Conservation (phyloP, 495 filamentous ascomycete species). For the Pseudomonodictys pantanalensis region DNA sequence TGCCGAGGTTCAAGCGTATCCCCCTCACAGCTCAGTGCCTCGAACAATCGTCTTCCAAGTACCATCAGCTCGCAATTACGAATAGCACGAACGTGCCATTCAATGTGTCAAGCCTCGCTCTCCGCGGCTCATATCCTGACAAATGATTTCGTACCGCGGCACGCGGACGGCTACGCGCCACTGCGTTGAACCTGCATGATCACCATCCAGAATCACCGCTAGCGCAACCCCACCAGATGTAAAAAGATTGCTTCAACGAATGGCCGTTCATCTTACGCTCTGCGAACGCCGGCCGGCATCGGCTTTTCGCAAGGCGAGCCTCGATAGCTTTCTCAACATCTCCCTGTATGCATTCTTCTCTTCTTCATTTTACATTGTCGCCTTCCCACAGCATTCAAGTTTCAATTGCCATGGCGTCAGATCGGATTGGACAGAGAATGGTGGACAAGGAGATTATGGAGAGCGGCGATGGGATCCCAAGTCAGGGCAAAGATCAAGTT, state of each 20-base stretch:
- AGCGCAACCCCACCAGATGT: slow-evolving; percentile 17
- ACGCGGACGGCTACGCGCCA: too few species aligned
- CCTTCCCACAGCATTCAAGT: background rate
- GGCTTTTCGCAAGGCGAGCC: slow-evolving; percentile 7
- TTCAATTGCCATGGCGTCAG: background rate
- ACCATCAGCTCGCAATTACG: background rate
- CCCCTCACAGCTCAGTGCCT: background rate
- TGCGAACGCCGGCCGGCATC: slow-evolving; percentile 16
- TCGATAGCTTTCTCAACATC: background rate
- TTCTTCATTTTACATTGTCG: slow-evolving; percentile 1
- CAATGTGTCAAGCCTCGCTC: too few species aligned
- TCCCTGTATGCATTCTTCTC: slow-evolving; percentile 1
- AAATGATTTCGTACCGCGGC: too few species aligned
- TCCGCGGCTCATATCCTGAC: too few species aligned
- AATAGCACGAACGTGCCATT: too few species aligned
- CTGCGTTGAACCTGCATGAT: background rate
- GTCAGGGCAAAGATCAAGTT: slow-evolving; percentile 27
- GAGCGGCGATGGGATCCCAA: background rate
- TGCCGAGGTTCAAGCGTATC: too few species aligned
- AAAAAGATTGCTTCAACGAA: slow-evolving; percentile 14
- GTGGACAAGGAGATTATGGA: slow-evolving; percentile 10
- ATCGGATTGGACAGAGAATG: background rate
- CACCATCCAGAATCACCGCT: slow-evolving; percentile 2
- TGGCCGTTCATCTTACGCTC: background rate
- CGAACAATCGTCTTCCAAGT: background rate